Percentiles rank a stretch among this genome's conserved stretches.
phyloP scores from a whole-genome alignment of 202 grass and related monocot species.

The Carex arenaria region DNA sequence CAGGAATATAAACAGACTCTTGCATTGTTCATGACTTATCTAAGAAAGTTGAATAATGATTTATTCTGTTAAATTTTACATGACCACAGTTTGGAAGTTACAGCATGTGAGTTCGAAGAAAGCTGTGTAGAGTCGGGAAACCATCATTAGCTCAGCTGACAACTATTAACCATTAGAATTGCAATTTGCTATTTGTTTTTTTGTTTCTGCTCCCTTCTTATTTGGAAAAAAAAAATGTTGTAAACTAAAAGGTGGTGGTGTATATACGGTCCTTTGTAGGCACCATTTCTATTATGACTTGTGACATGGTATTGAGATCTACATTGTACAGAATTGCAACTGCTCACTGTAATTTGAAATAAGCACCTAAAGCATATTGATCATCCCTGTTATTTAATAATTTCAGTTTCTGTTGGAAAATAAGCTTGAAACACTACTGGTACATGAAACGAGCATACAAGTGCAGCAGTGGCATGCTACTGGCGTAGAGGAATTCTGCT shows the following conservation, averaged over 20 bases:
- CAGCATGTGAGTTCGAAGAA: neutral
- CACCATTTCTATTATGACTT: too few species aligned
- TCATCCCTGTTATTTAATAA: neutral
- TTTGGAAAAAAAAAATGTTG: neutral
- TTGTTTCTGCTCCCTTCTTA: neutral
- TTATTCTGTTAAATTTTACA: neutral
- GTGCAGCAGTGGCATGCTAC: too few species aligned
- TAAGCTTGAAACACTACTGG: too few species aligned
- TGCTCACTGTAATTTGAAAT: neutral
- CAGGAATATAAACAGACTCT: neutral
- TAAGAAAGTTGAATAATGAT: neutral
- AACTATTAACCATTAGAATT: too few species aligned
- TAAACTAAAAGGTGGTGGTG: too few species aligned
- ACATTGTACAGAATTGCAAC: neutral
- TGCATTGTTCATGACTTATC: neutral
- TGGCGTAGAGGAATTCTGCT: too few species aligned
- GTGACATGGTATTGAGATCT: too few species aligned
- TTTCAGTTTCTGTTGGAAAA: neutral
- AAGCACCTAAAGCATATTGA: too few species aligned
- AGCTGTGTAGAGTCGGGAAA: neutral
- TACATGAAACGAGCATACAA: too few species aligned
- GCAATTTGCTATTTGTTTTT: neutral
- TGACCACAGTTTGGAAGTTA: neutral
- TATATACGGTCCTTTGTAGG: too few species aligned
- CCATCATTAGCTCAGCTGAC: neutral